phyloP scores from a whole-genome alignment of 148 eudicot species.

The Rheum nobile region DNA sequence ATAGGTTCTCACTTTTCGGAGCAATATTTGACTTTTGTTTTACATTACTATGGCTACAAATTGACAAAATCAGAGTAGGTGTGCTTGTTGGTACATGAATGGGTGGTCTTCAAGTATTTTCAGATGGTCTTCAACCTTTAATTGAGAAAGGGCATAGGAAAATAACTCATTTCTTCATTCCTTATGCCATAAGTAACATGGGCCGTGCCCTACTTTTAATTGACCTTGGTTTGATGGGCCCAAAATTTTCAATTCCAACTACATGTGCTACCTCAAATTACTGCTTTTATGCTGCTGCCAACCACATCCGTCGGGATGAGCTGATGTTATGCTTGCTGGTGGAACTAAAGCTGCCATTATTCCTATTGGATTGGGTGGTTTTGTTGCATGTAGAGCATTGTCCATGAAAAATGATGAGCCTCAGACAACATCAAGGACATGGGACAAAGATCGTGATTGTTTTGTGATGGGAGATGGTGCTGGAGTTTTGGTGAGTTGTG shows the following conservation, averaged over 20 bases:
- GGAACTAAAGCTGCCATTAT: conserved; percentile 93
- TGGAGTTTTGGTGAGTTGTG: conserved; percentile 67
- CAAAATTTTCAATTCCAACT: conserved; percentile 86
- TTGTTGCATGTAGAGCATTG: conserved; percentile 93
- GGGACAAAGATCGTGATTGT: conserved; percentile 97
- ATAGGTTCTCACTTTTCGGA: not conserved
- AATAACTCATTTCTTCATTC: conserved; percentile 90
- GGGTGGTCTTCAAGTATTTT: conserved; percentile 82
- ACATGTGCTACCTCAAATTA: conserved; percentile 96
- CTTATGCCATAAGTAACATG: conserved; percentile 93
- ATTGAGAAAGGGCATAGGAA: conserved; percentile 76
- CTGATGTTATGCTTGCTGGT: conserved; percentile 91
- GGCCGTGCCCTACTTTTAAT: conserved; percentile 84
- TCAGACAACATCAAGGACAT: conserved; percentile 85
- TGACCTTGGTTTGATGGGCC: conserved; percentile 94
- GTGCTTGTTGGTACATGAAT: conserved; percentile 91
- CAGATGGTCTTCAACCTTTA: conserved; percentile 74
- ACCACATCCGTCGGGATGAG: conserved; percentile 96
- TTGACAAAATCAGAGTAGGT: conserved; percentile 81
- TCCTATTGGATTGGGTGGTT: conserved; percentile 92
- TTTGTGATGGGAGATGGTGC: conserved; percentile 99
- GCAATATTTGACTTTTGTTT: not conserved
- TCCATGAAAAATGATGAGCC: conserved; percentile 95
- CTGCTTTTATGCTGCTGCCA: conserved; percentile 92
- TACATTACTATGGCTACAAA: conserved; percentile 23